Evolutionary conservation across 176 grass and related monocot species (phyloP).

Genomic region (Oryza nivara): DNA sequence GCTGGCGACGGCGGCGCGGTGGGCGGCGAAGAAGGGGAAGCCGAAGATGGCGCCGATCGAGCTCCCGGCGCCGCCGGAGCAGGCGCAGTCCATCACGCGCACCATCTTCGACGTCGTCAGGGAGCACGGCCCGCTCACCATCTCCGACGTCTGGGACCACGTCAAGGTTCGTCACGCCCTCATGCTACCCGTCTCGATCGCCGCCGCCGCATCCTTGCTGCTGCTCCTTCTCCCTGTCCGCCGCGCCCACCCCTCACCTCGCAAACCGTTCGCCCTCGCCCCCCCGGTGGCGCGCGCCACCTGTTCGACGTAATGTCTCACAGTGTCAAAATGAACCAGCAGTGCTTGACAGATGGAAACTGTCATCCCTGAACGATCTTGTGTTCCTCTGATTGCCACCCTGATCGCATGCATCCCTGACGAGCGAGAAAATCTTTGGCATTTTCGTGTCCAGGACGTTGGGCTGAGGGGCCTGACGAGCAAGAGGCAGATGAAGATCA

Average conservation of each 20-base stretch:
- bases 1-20: constrained; percentile 65
- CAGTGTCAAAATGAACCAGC: not conserved
- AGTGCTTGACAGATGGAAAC: not conserved
- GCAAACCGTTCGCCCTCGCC: not conserved
- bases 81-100: constrained; percentile 78
- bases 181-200: not conserved
- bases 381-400: not conserved
- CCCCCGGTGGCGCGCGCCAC: not conserved
- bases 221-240: not conserved
- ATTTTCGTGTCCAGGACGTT: constrained; percentile 44
- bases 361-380: not conserved
- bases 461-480: constrained; percentile 72
- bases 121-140: constrained; percentile 94
- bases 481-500: constrained; percentile 96
- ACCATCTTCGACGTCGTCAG: constrained; percentile 83
- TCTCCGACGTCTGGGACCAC: constrained; percentile 82
- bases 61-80: constrained; percentile 70
- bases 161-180: constrained; percentile 51
- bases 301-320: constrained; percentile 45
- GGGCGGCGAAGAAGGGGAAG: constrained; percentile 79
- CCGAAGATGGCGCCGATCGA: constrained; percentile 96
- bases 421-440: not conserved
- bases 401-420: not conserved
- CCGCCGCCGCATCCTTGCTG: not conserved
- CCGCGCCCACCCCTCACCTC: not conserved